phyloP scores from a whole-genome alignment of 2,329 filamentous ascomycete genomes.

The Ophiocordyceps sinensis region DNA sequence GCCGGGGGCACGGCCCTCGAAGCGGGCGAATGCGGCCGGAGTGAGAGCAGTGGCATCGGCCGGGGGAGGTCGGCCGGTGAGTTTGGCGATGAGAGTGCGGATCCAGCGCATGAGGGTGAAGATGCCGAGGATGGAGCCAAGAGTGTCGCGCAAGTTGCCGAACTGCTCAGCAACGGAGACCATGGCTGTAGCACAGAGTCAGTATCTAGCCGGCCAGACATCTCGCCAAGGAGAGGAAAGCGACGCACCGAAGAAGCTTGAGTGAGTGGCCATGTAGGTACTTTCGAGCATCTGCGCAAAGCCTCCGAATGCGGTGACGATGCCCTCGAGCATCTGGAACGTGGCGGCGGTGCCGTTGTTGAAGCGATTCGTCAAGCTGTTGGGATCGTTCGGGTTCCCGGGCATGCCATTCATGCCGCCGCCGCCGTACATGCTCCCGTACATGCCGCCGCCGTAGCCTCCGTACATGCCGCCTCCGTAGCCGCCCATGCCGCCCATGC shows the following conservation, averaged over 20 bases:
- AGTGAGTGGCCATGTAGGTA: constrained; percentile 99
- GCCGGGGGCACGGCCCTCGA: constrained; percentile 53
- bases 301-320: constrained; percentile 90
- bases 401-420: constrained; percentile 34
- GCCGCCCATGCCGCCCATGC: constrained; percentile 17
- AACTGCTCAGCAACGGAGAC: constrained; percentile 97
- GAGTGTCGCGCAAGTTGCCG: constrained; percentile 78
- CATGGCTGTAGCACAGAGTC: constrained; percentile 51
- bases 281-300: constrained; percentile 99
- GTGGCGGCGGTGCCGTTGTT: constrained; percentile 90
- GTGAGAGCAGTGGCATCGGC: constrained; percentile 79
- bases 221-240: not conserved
- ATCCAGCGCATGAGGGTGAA: constrained; percentile 95
- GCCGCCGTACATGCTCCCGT: constrained; percentile 21
- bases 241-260: constrained; percentile 82
- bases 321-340: constrained; percentile 95
- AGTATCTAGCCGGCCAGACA: constrained; percentile 2
- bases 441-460: constrained; percentile 24
- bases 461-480: constrained; percentile 21
- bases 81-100: constrained; percentile 75
- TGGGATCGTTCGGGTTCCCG: constrained; percentile 52
- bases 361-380: constrained; percentile 91
- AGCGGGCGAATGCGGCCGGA: constrained; percentile 78
- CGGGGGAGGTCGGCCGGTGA: constrained; percentile 82
- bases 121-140: constrained; percentile 87